Evolutionary conservation across 2,329 filamentous ascomycete species (phyloP).

Genomic region (Cadophora luteo-olivacea): DNA sequence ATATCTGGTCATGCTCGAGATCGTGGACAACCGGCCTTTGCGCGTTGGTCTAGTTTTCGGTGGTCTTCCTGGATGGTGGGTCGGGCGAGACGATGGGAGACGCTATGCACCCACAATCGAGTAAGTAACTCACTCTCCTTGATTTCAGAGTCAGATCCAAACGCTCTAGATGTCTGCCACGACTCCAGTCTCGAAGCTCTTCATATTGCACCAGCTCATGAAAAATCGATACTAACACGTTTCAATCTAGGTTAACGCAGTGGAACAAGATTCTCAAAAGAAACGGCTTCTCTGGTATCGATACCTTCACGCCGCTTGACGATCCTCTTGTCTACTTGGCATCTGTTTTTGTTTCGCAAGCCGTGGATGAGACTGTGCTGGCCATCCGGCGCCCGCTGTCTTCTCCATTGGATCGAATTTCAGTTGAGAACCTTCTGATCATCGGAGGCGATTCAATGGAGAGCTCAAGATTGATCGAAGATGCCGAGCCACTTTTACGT

Average conservation of each 20-base stretch:
- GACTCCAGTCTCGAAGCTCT: no score
- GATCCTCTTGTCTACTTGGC: background rate
- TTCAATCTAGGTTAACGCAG: background rate
- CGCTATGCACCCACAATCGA: background rate
- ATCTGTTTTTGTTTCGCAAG: background rate
- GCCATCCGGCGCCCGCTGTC: background rate
- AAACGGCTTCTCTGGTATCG: background rate
- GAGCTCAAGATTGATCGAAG: background rate
- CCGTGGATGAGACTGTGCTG: background rate
- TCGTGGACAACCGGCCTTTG: background rate
- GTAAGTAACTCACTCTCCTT: background rate
- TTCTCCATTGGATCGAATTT: background rate
- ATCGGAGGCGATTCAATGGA: background rate
- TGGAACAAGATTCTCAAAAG: background rate
- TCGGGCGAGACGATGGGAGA: background rate
- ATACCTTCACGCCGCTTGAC: background rate
- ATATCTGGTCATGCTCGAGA: background rate
- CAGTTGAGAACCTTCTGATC: background rate
- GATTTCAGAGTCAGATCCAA: background rate
- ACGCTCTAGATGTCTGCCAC: no score
- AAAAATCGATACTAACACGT: background rate
- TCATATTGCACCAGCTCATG: no score
- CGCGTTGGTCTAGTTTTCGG: background rate
- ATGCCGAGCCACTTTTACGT: background rate
- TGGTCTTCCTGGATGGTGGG: background rate